A percentile compares a stretch with the other conserved stretches of the same genome.
These are phyloP conservation scores for Trametes maxima DNA, from an alignment of 768 basidiomycete genomes.

Conservation along the genomic window DNA sequence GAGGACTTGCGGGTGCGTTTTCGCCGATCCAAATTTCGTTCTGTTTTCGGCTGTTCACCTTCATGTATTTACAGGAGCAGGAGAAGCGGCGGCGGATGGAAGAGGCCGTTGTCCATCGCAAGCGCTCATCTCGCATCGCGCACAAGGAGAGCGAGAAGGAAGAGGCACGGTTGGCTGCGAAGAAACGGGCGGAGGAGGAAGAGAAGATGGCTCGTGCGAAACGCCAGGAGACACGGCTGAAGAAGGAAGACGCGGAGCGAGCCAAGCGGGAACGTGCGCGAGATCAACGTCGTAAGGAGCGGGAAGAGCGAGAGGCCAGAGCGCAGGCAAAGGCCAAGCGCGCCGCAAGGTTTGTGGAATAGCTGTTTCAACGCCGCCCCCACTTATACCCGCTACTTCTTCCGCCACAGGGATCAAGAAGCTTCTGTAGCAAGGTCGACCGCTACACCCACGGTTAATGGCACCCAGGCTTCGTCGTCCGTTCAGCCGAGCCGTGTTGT, in stretches of 20 bases:
- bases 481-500: slow-evolving; percentile 32
- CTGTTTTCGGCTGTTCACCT: not conserved
- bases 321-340: slow-evolving; percentile 32
- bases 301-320: slow-evolving; percentile 43
- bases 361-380: not conserved
- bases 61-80: slow-evolving; percentile 48
- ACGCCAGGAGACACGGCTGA: slow-evolving; percentile 44
- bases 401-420: slow-evolving; percentile 2
- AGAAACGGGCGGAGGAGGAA: slow-evolving; percentile 63
- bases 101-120: slow-evolving; percentile 80
- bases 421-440: slow-evolving; percentile 11
- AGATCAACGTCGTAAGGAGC: slow-evolving; percentile 50
- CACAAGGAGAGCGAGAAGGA: slow-evolving; percentile 80
- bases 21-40: too few species aligned
- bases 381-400: not conserved
- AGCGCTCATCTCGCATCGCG: slow-evolving; percentile 89
- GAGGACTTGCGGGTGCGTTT: slow-evolving; percentile 59
- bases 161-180: slow-evolving; percentile 62
- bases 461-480: slow-evolving; percentile 22
- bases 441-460: slow-evolving; percentile 15
- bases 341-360: slow-evolving; percentile 14
- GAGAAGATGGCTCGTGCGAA: slow-evolving; percentile 67
- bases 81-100: slow-evolving; percentile 65
- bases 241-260: slow-evolving; percentile 43
- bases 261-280: slow-evolving; percentile 57